Percentiles rank a stretch among this genome's conserved stretches.
phyloP scores from a whole-genome alignment of 2,329 filamentous ascomycete genomes.

The Venturia pyrina region DNA sequence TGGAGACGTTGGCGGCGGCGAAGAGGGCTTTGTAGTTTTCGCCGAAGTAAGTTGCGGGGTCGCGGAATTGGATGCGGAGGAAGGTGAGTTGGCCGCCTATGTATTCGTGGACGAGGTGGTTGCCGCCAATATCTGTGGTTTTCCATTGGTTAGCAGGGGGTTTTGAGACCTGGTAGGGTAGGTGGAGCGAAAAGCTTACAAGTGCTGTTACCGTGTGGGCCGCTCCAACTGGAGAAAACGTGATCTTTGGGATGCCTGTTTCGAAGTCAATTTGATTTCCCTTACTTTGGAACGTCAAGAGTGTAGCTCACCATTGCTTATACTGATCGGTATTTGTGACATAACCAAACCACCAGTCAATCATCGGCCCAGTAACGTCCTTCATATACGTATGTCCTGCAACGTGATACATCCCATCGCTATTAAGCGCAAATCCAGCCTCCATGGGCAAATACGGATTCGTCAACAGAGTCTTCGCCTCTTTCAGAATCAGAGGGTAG shows the following conservation, averaged over 20 bases:
- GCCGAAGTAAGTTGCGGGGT: conserved; percentile 12
- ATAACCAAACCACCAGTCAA: conserved; percentile 16
- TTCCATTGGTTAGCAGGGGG: not conserved
- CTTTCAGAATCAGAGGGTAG: conserved; percentile 1
- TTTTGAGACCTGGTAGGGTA: not conserved
- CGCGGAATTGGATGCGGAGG: conserved; percentile 12
- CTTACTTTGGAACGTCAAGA: not conserved
- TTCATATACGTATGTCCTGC: conserved; percentile 15
- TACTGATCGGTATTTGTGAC: conserved; percentile 12
- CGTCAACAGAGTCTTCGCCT: conserved; percentile 3
- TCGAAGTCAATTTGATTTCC: not conserved
- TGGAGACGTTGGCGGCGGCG: not conserved
- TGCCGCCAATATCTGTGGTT: conserved; percentile 10
- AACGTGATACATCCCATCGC: conserved; percentile 15
- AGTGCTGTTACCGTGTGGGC: not conserved
- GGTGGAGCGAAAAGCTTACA: not conserved
- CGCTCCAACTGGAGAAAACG: conserved; percentile 9
- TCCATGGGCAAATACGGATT: conserved; percentile 14
- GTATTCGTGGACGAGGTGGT: conserved; percentile 13
- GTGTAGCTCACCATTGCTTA: not conserved
- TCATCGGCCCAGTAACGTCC: conserved; percentile 12
- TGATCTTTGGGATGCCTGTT: conserved; percentile 11
- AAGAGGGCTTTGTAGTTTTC: not conserved
- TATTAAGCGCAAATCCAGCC: conserved; percentile 12
- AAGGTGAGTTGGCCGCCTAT: conserved; percentile 12